Percentiles rank a stretch among this genome's conserved stretches.
These are phyloP conservation scores for Suillus subalutaceus DNA, from an alignment of 768 basidiomycete species.

Conservation along the genomic window DNA sequence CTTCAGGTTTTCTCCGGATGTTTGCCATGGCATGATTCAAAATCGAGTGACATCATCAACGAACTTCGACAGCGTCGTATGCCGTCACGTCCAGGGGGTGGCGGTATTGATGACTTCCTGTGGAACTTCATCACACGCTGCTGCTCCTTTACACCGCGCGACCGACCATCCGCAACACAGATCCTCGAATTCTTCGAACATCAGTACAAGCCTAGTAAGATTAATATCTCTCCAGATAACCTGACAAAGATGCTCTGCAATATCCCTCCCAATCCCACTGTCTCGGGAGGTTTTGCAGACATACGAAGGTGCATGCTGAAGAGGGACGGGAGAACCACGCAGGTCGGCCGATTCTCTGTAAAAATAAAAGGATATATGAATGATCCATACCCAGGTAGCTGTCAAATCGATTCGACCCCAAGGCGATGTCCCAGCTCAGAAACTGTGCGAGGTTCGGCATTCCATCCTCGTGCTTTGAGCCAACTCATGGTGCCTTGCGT, in stretches of 20 bases:
- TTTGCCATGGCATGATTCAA: slow-evolving; percentile 4
- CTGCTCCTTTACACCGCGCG: background rate
- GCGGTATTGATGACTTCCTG: background rate
- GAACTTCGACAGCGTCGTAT: background rate
- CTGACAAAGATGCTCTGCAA: background rate
- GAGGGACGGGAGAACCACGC: background rate
- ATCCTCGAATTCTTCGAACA: background rate
- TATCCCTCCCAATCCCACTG: background rate
- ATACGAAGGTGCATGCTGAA: slow-evolving; percentile 24
- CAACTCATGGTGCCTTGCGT: slow-evolving; percentile 1
- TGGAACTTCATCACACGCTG: background rate
- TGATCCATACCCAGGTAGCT: background rate
- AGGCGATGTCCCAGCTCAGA: background rate
- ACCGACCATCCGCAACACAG: background rate
- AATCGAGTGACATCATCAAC: background rate
- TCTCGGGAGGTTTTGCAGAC: slow-evolving; percentile 21
- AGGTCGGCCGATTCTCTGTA: background rate
- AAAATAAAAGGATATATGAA: background rate
- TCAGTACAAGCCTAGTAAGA: background rate
- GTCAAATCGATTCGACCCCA: background rate
- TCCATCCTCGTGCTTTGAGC: background rate
- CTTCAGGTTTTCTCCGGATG: slow-evolving; percentile 2
- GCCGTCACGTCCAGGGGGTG: background rate
- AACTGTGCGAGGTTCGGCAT: background rate
- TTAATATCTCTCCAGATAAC: background rate